Evolutionary conservation across 2,329 filamentous ascomycete genomes (phyloP).

Genomic region (Diplodia scrobiculata): DNA sequence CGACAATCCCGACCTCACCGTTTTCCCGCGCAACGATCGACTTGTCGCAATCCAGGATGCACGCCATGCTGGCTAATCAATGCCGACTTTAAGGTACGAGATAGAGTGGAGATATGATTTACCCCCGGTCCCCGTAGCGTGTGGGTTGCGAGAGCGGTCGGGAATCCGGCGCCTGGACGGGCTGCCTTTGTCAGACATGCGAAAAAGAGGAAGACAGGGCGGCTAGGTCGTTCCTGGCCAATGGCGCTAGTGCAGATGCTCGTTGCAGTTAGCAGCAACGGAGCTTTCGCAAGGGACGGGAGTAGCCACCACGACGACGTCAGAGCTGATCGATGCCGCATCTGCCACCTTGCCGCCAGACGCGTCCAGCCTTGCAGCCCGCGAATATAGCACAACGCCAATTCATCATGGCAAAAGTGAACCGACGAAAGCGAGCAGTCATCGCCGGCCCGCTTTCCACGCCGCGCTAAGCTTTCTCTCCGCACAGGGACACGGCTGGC

Average conservation of each 20-base stretch:
- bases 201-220: background rate
- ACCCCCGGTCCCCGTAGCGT: background rate
- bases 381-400: constrained; percentile 11
- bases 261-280: background rate
- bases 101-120: constrained; percentile 8
- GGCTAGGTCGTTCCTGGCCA: background rate
- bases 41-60: background rate
- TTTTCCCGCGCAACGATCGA: background rate
- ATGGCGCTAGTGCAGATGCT: background rate
- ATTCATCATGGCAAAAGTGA: background rate
- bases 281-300: background rate
- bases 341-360: no score
- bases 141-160: background rate
- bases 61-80: background rate
- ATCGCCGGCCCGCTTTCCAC: background rate
- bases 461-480: background rate
- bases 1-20: constrained; percentile 1
- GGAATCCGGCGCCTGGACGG: background rate
- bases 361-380: background rate
- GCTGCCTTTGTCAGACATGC: background rate
- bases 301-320: constrained; percentile 1
- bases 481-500: background rate
- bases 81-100: background rate
- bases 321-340: background rate
- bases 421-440: background rate